Evolutionary conservation across 2,329 filamentous ascomycete species (phyloP).

Genomic region (Ophiostoma novo-ulmi): DNA sequence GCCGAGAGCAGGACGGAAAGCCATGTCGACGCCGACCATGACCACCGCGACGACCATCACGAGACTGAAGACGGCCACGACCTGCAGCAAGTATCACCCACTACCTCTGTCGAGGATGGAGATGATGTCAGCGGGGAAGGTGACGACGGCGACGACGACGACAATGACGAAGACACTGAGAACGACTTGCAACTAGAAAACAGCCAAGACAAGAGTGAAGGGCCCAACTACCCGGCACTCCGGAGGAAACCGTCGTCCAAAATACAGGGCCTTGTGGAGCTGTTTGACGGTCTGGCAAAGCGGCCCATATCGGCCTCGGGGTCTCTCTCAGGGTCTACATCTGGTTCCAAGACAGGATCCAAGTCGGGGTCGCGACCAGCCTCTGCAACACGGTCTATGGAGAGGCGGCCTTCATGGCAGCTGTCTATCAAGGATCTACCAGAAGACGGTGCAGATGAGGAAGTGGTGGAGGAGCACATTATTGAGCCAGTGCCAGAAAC

Average conservation of each 20-base stretch:
- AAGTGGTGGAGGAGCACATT: neutral
- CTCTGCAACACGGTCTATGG: neutral
- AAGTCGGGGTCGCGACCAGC: neutral
- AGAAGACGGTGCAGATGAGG: neutral
- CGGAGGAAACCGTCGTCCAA: slow-evolving; percentile 34
- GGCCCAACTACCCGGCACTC: slow-evolving; percentile 14
- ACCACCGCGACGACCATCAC: slow-evolving; percentile 30
- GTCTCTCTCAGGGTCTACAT: neutral
- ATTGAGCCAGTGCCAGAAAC: neutral
- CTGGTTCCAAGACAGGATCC: neutral
- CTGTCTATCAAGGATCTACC: neutral
- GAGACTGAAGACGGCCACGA: slow-evolving; percentile 26
- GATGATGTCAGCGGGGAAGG: neutral
- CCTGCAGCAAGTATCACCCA: slow-evolving; percentile 40
- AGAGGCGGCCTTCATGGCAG: slow-evolving; percentile 4
- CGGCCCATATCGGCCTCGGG: neutral
- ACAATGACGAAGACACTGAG: neutral
- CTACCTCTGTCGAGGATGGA: slow-evolving; percentile 42
- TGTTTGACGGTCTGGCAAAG: slow-evolving; percentile 41
- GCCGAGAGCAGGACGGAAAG: slow-evolving; percentile 23
- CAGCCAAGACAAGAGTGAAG: neutral
- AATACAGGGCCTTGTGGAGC: slow-evolving; percentile 47
- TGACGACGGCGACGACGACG: slow-evolving; percentile 3
- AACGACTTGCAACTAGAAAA: neutral
- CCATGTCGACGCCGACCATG: neutral